Evolutionary conservation across 352 stramenopile genomes (phyloP), one percentile per base, ranked within the genome.

Genomic region (Phytopythium montanum): DNA sequence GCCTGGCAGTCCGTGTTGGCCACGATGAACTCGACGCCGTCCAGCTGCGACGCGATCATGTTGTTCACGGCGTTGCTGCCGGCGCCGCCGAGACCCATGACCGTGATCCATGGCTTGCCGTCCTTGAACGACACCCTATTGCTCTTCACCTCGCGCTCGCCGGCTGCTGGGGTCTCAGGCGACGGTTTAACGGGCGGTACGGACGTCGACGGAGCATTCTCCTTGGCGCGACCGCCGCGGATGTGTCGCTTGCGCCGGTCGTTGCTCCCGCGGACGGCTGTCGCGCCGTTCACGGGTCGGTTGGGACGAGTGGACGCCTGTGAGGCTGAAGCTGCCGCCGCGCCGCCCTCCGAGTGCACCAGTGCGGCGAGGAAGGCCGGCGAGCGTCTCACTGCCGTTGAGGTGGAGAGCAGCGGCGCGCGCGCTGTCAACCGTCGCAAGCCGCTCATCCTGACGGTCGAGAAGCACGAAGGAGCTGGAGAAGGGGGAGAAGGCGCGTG

Each of bases 1-100:
- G 85, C 85, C 66, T 99, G 95, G 31, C 90, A 97, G 69, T 99
- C 95, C 23, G 95, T 99, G 73, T 99, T 99, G 52, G 97, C 82
- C 26, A 95, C 90, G 80, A 97, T 97, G 67, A 98, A 98, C 72
- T 97, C 87, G 23, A 98, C 95, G 19, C 95, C 86, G 65, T 94
- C 83, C 41, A 94, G 71, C 64, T 94, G 85, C 34, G 83, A 91
- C 60, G 85, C 78, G 57, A 95, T 93, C 86, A 95, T 95, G 61
- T 94, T 95, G 79, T 95, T 95, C 6, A 95, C 84, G 18, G 86
- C 86, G 61, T 95, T 95, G 71, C 83, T 92, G 34, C 86, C 86
- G 33, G 84, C 86, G 54, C 86, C 86, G 31, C 86, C 86, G 5
- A 95, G 75, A 0, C 86, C 86, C 60, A 95, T 92, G 53, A 95